Conservation (phyloP, 495 filamentous ascomycete genomes). For the Aspergillus conjunctus region DNA sequence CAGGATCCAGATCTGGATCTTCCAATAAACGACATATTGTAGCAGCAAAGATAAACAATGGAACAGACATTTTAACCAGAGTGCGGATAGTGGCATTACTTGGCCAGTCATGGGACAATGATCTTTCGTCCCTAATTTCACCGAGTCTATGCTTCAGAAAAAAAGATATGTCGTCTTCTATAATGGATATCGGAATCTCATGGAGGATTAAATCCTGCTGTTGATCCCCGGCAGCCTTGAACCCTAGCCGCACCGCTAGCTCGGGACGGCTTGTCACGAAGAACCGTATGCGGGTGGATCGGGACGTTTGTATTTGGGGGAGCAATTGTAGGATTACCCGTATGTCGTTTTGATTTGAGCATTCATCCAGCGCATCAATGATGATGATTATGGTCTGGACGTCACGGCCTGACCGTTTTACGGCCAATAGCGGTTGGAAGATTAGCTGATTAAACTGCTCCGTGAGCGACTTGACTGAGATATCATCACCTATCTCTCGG, state of each 20-base stretch:
- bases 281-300: constrained; percentile 20
- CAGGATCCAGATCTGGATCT: constrained; percentile 19
- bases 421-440: constrained; percentile 34
- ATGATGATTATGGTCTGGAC: constrained; percentile 34
- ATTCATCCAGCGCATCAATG: constrained; percentile 58
- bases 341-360: constrained; percentile 44
- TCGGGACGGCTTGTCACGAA: constrained; percentile 51
- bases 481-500: constrained; percentile 36
- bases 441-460: constrained; percentile 53
- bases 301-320: constrained; percentile 7
- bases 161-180: constrained; percentile 33
- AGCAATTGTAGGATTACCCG: constrained; percentile 43
- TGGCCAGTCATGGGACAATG: constrained; percentile 45
- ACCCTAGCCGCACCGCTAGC: constrained; percentile 40
- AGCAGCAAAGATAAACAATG: constrained; percentile 39
- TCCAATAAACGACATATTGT: constrained; percentile 34
- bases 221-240: constrained; percentile 24
- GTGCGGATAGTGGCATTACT: constrained; percentile 20
- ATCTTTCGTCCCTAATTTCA: constrained; percentile 18
- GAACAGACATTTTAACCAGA: constrained; percentile 26
- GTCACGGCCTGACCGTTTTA: background rate
- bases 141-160: constrained; percentile 28
- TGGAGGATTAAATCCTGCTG: constrained; percentile 8
- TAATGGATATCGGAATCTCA: constrained; percentile 20
- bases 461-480: constrained; percentile 34